A percentile compares a stretch with the other conserved stretches of the same genome.
Conservation (phyloP, 73 alveolate species). For the Tetrahymena elliotti region DNA sequence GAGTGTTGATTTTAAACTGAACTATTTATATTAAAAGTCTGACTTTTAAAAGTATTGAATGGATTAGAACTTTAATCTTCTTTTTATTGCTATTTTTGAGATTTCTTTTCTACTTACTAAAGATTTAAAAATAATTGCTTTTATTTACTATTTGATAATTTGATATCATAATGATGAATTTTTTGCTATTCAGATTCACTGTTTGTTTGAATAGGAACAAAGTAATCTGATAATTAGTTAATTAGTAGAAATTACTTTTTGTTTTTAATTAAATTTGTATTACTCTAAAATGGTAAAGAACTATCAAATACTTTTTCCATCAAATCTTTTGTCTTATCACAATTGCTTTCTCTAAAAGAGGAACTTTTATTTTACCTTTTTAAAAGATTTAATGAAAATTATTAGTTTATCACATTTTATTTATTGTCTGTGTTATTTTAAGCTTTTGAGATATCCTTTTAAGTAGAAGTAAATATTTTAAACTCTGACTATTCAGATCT, state of each 20-base stretch:
- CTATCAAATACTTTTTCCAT: not conserved
- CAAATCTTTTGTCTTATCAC: not conserved
- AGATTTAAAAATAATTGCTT: not conserved
- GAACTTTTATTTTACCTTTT: not conserved
- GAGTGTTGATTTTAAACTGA: too few species aligned
- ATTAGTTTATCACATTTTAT: too few species aligned
- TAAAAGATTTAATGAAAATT: too few species aligned
- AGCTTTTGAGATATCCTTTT: not conserved
- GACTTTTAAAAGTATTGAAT: too few species aligned
- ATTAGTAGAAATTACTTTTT: not conserved
- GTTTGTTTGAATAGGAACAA: not conserved
- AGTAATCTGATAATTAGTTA: not conserved
- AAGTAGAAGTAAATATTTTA: not conserved
- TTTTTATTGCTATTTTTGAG: too few species aligned
- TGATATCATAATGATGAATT: too few species aligned
- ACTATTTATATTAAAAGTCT: too few species aligned
- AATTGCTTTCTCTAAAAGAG: not conserved
- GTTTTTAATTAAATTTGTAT: not conserved
- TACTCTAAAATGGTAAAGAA: not conserved
- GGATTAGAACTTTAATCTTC: not conserved
- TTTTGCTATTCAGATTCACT: not conserved
- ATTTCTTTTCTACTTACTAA: not conserved
- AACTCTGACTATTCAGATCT: not conserved
- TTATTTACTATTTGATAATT: too few species aligned
- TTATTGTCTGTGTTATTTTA: not conserved